Percentiles rank a stretch among this genome's conserved stretches.
phyloP scores from a whole-genome alignment of 2,329 filamentous ascomycete genomes.

The Aureobasidium sp. region DNA sequence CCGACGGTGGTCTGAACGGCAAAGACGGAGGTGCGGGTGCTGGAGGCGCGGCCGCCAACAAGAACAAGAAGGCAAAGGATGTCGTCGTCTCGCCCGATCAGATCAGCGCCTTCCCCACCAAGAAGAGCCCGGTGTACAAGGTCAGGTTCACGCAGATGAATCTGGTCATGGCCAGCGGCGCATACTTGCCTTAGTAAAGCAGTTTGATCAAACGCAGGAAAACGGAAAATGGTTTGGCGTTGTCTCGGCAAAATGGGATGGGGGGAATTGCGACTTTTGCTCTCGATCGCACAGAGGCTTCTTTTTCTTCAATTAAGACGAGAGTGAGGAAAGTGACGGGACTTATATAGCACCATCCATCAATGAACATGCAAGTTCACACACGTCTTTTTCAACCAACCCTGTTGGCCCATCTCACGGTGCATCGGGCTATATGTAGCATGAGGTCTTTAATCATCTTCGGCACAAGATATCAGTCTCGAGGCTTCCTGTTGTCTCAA shows the following conservation, averaged over 20 bases:
- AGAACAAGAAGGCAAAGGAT: slow-evolving; percentile 74
- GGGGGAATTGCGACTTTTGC: background rate
- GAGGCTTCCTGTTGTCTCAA: too few species aligned
- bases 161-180: slow-evolving; percentile 74
- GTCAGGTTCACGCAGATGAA: slow-evolving; percentile 95
- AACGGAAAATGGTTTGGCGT: background rate
- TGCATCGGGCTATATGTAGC: too few species aligned
- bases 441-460: too few species aligned
- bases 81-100: slow-evolving; percentile 86
- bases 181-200: slow-evolving; percentile 44
- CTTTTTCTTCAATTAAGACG: too few species aligned
- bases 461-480: too few species aligned
- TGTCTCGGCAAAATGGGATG: background rate
- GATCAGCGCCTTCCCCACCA: slow-evolving; percentile 88
- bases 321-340: background rate
- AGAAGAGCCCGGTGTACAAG: slow-evolving; percentile 91
- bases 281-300: background rate
- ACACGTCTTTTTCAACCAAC: background rate
- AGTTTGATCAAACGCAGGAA: background rate
- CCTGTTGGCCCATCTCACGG: too few species aligned
- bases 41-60: slow-evolving; percentile 24
- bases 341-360: background rate
- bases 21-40: slow-evolving; percentile 46
- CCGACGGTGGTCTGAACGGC: slow-evolving; percentile 35
- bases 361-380: background rate